These are phyloP conservation scores for Plantago ovata DNA, from an alignment of 257 asterid species.

Conservation along the genomic window DNA sequence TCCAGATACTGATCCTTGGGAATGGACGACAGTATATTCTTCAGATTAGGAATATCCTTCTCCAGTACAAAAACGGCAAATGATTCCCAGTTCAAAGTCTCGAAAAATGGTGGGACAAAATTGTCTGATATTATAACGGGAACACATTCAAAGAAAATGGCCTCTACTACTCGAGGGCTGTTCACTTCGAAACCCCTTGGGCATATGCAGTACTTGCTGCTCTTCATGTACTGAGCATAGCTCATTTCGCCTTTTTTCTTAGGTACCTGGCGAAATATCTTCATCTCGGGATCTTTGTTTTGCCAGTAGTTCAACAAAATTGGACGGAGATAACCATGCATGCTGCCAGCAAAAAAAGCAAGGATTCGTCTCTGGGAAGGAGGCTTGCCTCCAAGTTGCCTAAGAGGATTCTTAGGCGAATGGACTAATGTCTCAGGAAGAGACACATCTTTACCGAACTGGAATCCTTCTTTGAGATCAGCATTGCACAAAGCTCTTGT, in stretches of 20 bases:
- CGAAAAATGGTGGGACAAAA: conserved; percentile 79
- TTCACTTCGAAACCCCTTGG: conserved; percentile 83
- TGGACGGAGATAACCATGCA: conserved; percentile 96
- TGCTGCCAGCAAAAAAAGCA: conserved; percentile 89
- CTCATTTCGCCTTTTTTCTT: conserved; percentile 41
- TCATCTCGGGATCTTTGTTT: conserved; percentile 80
- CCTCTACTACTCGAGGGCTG: conserved; percentile 97
- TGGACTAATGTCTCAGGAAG: conserved; percentile 72
- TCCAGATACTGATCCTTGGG: conserved; percentile 45
- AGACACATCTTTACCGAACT: conserved; percentile 74
- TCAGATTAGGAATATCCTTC: conserved; percentile 73
- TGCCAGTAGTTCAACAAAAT: conserved; percentile 62
- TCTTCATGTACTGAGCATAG: conserved; percentile 81
- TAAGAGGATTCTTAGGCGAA: conserved; percentile 50
- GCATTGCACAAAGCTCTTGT: conserved; percentile 84
- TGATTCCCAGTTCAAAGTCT: conserved; percentile 79
- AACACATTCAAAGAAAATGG: conserved; percentile 84
- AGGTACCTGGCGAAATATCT: conserved; percentile 50
- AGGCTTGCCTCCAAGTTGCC: conserved; percentile 73
- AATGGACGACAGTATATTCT: conserved; percentile 58
- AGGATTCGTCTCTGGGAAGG: conserved; percentile 57
- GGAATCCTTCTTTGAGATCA: conserved; percentile 66
- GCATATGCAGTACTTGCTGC: conserved; percentile 90
- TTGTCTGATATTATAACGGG: conserved; percentile 96
- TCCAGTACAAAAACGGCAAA: conserved; percentile 77